phyloP scores from a whole-genome alignment of 2,329 filamentous ascomycete genomes.

The Thielaviopsis populi region DNA sequence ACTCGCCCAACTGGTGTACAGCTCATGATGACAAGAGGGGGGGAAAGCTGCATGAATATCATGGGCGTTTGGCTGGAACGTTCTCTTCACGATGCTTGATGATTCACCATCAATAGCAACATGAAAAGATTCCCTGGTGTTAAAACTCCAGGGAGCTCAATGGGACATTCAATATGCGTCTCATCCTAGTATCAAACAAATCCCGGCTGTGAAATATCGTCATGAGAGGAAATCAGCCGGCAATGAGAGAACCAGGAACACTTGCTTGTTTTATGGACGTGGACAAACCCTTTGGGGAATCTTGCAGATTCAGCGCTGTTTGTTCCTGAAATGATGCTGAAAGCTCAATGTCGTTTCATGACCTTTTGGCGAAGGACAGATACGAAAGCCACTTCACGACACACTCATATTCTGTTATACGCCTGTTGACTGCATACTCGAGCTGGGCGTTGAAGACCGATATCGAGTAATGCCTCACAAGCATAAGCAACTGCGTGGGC shows the following conservation, averaged over 20 bases:
- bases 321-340: constrained; percentile 10
- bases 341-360: constrained; percentile 1
- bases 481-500: constrained; percentile 11
- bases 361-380: constrained; percentile 8
- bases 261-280: constrained; percentile 1
- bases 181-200: constrained; percentile 15
- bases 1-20: neutral
- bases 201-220: constrained; percentile 7
- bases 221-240: constrained; percentile 7
- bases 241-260: constrained; percentile 14
- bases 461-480: constrained; percentile 8
- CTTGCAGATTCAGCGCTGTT: constrained; percentile 13
- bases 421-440: constrained; percentile 9
- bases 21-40: neutral
- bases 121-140: neutral
- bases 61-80: constrained; percentile 10
- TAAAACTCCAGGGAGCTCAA: neutral
- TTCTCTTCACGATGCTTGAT: neutral
- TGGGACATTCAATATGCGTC: constrained; percentile 14
- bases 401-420: constrained; percentile 16
- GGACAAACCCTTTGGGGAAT: constrained; percentile 15
- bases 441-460: neutral
- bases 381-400: constrained; percentile 15
- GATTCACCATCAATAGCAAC: neutral
- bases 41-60: neutral